These are phyloP conservation scores for Colletotrichum salicis DNA, from an alignment of 2,329 filamentous ascomycete species.

Conservation along the genomic window DNA sequence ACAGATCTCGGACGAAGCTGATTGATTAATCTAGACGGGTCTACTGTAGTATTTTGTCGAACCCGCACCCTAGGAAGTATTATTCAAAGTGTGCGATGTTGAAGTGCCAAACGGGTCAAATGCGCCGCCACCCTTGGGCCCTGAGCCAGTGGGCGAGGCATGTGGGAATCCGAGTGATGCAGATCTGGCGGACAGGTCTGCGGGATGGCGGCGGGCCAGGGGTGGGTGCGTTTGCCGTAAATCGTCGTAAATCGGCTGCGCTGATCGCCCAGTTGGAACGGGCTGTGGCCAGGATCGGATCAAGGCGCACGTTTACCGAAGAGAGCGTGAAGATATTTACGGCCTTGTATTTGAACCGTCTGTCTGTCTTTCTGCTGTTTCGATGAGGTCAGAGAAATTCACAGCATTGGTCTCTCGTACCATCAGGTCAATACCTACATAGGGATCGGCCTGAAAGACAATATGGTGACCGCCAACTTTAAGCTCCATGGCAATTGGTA, in stretches of 20 bases:
- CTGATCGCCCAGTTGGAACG: constrained; percentile 23
- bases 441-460: not conserved
- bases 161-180: not conserved
- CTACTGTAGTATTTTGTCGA: not conserved
- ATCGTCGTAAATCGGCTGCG: constrained; percentile 24
- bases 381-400: not conserved
- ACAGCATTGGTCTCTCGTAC: not conserved
- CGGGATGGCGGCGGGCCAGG: not conserved
- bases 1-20: constrained; percentile 4
- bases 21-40: not conserved
- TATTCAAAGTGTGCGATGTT: not conserved
- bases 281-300: constrained; percentile 7
- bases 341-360: not conserved
- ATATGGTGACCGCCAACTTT: not conserved
- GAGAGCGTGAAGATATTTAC: not conserved
- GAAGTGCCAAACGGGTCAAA: not conserved
- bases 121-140: not conserved
- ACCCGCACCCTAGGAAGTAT: not conserved
- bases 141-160: not conserved
- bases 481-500: not conserved
- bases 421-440: not conserved
- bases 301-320: not conserved
- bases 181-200: not conserved
- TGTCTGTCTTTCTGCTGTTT: not conserved
- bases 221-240: constrained; percentile 10